Base-by-base conservation (phyloP, 495 filamentous ascomycete genomes). In the Tuber umbilicatum region DNA sequence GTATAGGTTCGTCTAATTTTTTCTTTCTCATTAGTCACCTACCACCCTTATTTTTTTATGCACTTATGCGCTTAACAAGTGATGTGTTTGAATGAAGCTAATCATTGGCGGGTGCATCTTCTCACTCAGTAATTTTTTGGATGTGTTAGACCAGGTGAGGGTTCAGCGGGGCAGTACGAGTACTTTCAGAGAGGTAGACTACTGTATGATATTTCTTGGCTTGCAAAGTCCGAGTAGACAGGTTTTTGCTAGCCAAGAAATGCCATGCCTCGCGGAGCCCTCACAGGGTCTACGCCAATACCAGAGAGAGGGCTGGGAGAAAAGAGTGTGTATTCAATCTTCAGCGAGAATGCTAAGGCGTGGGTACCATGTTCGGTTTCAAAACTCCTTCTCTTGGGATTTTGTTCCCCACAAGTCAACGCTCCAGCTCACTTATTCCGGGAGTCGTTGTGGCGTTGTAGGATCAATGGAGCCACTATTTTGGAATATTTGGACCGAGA, bases 271-370 rank as follows among this genome's bases (percentile, higher is more conserved):
- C n/a, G n/a, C n/a, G n/a, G n/a, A n/a, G n/a, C n/a, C n/a, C n/a
- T n/a, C n/a, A n/a, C n/a, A n/a, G n/a, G n/a, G n/a, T n/a, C n/a
- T n/a, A 80, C 72, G 81, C 73, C 23, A 84, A 83, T 45, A 84
- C 83, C 47, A 76, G 82, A n/a, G 75, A 76, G 73, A 76, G 82
- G 64, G 80, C 79, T 70, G 41, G 83, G 82, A 35, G 83, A 83
- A 70, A 83, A 83, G 60, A 83, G 82, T 43, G 83, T 82, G 21
- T 83, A 84, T 77, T 83, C 81, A 31, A 69, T 83, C 17, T 83
- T 83, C 70, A 83, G 83, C 38, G 69, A 83, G 68, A 76, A 79
- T 75, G 47, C 80, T 19, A 76, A 84, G 80, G 83, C 78, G 81
- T 83, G 41, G 70, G 78, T 72, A 19, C 21, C 14, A 27, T 47